Evolutionary conservation across 1,139 yeast species (phyloP), one percentile per base, ranked within the genome.

Genomic region (Blastobotrys proliferans): DNA sequence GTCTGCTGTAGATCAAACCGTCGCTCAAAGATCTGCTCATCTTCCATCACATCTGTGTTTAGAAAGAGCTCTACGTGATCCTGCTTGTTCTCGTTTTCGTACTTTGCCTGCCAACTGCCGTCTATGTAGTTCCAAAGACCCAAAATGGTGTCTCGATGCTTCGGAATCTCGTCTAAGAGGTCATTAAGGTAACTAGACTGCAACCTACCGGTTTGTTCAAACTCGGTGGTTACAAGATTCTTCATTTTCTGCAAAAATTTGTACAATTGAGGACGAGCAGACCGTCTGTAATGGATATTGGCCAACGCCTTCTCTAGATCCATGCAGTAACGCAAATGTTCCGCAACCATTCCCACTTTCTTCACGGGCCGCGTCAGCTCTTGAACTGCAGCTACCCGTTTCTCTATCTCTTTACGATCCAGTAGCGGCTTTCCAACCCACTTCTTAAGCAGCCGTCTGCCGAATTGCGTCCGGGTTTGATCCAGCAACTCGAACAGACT

Each of bases 351-450:
- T 8, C 29, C 41, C 10, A 37, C 41, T 14, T 35, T 35, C 3
- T 31, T 18, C n/a, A 16, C 11, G n/a, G 34, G 42, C 16, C 16
- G 20, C 3, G 37, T 67, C 33, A 88, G 65, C 51, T 81, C 83
- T 3, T 72, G 76, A 3, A 87, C 72, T 0, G 95, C 90, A 30
- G 75, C 74, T 2, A 74, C 65, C 28, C 98, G 70, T 17, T 71
- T 69, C 45, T 73, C 73, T 4, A 88, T 80, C n/a, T 64, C 63
- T 0, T 63, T 67, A 24, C 69, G 63, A 33, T 78, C 70, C 0
- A 77, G 63, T 27, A 90, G 68, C 1, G 98, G 98, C 48, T 74
- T 69, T 1, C 79, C 71, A 0, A 90, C 66, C 98, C 98, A 92
- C 39, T 73, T 69, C 26, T 71, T 70, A 16, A 92, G 61, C 46